Conservation (phyloP, 345 rosid species). For the Populus nigra region DNA sequence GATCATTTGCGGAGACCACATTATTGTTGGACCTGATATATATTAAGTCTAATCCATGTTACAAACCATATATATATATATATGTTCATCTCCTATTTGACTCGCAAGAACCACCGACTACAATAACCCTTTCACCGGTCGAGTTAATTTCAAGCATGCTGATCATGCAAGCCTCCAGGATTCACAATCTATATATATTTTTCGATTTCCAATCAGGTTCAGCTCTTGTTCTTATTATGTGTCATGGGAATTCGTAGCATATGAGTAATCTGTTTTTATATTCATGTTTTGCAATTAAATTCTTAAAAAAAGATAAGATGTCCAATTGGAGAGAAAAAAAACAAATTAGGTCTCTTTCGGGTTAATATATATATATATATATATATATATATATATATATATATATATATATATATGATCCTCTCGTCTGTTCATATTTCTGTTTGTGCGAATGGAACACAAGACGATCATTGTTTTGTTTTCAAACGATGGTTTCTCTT, state of each 20-base stretch:
- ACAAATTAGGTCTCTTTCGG: too few relatives aligned
- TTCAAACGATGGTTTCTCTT: not conserved
- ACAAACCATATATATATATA: not conserved
- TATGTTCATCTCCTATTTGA: conserved; percentile 23
- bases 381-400: too few relatives aligned
- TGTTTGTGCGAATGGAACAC: conserved; percentile 16
- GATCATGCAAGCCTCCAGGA: too few relatives aligned
- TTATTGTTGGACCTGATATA: not conserved
- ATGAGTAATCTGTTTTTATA: too few relatives aligned
- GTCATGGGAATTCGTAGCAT: too few relatives aligned
- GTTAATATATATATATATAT: not conserved
- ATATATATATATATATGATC: not conserved
- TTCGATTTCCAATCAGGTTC: too few relatives aligned
- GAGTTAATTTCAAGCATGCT: too few relatives aligned
- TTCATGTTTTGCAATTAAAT: too few relatives aligned
- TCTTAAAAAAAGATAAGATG: too few relatives aligned
- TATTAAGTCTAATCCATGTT: not conserved
- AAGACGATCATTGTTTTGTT: conserved; percentile 17
- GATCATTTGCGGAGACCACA: conserved; percentile 22
- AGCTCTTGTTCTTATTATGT: too few relatives aligned
- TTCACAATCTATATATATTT: too few relatives aligned
- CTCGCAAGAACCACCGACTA: conserved; percentile 1
- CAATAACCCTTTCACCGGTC: not conserved
- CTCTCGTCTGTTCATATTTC: not conserved
- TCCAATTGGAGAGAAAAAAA: too few relatives aligned